Evolutionary conservation across 2,329 filamentous ascomycete species (phyloP), one percentile per base, ranked within the genome.

Genomic region (Colletotrichum navitas): DNA sequence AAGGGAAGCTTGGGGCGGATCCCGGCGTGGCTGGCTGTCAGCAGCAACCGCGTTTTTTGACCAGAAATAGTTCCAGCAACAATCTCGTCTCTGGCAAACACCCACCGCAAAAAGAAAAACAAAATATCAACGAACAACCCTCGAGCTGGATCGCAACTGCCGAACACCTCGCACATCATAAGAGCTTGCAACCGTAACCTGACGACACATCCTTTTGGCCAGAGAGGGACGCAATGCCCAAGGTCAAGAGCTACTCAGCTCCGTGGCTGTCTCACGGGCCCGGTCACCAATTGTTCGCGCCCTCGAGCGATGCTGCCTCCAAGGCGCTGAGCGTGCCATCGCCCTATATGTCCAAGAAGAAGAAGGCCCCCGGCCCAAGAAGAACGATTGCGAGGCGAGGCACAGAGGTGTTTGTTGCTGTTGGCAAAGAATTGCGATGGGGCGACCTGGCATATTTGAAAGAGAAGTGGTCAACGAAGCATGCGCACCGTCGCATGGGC

Each of bases 371-470:
- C 1, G 88, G 89, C 24, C 88, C 90, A 12, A 84, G 86, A 68
- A 82, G 89, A 74, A 94, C 91, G 0, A 91, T 98, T 76, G 95
- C 94, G 12, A 90, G 89, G 61, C 88, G 95, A 71, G 94, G 93
- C 21, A 94, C 93, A 1, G 95, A 99, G 78, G 85, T 98, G 12
- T 98, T 98, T 79, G 91, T 94, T 16, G 95, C 94, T 26, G 91
- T 93, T 51, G 95, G 95, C 60, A 95, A 92, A 76, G 94, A 98
- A 81, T 92, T 99, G 73, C 89, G 95, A 80, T 99, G 96, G 94
- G 92, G 93, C 12, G 94, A 97, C 81, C 83, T 99, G 66, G 89
- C 90, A 63, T 89, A 91, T 71, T 81, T 98, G 77, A 97, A 97
- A 83, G 93, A 91, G 73, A 80, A 78, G 61, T 84, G 81, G 81